These are phyloP conservation scores for Lodderomyces elongisporus DNA, from an alignment of 1,139 yeast species.

Conservation along the genomic window DNA sequence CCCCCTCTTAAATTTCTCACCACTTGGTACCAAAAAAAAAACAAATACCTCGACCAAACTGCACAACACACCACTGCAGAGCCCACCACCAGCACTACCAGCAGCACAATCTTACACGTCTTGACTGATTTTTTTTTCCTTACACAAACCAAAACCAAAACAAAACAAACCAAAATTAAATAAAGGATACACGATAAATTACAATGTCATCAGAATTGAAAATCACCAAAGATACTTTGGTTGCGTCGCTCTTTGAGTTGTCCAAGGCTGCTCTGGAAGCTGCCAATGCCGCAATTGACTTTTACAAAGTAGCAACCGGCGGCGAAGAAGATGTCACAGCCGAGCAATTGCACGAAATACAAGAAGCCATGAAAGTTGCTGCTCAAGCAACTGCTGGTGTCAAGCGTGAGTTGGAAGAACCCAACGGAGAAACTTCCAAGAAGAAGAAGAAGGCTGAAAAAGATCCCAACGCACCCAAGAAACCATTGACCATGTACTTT, in stretches of 20 bases:
- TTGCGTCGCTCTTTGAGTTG: slow-evolving; percentile 72
- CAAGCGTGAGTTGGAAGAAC: slow-evolving; percentile 18
- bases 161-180: too few species aligned
- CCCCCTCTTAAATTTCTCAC: slow-evolving; percentile 5
- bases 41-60: too few species aligned
- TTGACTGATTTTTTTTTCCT: too few species aligned
- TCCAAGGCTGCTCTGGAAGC: slow-evolving; percentile 80
- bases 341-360: slow-evolving; percentile 31
- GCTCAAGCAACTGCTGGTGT: slow-evolving; percentile 17
- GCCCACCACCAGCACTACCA: too few species aligned
- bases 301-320: slow-evolving; percentile 49
- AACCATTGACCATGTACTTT: slow-evolving; percentile 75
- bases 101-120: too few species aligned
- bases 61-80: too few species aligned
- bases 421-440: slow-evolving; percentile 1
- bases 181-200: too few species aligned
- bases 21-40: slow-evolving; percentile 1
- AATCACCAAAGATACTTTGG: slow-evolving; percentile 49
- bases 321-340: slow-evolving; percentile 28
- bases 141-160: too few species aligned
- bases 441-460: slow-evolving; percentile 48
- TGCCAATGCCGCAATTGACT: slow-evolving; percentile 61
- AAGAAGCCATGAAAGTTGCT: slow-evolving; percentile 19
- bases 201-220: too few species aligned
- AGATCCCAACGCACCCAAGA: slow-evolving; percentile 61